Conservation (phyloP, 805 yeast species). For the Kodamaea nitidulidarum region DNA sequence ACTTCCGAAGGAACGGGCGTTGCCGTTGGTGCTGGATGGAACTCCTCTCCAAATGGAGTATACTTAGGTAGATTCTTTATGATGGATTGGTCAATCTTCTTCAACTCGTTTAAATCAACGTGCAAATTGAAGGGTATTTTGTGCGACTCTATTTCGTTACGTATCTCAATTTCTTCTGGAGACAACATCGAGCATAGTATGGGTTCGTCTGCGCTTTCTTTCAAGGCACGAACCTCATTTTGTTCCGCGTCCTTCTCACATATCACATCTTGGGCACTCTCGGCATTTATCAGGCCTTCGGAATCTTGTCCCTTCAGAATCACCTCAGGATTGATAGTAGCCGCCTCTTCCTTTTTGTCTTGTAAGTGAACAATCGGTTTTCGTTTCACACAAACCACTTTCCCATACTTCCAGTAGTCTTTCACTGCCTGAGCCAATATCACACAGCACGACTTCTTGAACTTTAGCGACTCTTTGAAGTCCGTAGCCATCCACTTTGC, state of each 20-base stretch:
- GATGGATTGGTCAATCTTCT: slow-evolving; percentile 45
- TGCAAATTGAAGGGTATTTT: slow-evolving; percentile 43
- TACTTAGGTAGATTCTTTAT: slow-evolving; percentile 46
- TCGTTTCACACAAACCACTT: slow-evolving; percentile 54
- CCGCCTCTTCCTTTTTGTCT: slow-evolving; percentile 6
- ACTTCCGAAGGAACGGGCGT: not conserved
- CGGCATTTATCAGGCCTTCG: not conserved
- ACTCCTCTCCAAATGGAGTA: slow-evolving; percentile 43
- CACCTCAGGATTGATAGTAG: slow-evolving; percentile 1
- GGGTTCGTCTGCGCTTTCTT: slow-evolving; percentile 1
- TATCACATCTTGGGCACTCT: not conserved
- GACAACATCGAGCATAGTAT: not conserved
- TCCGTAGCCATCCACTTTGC: slow-evolving; percentile 82
- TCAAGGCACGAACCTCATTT: not conserved
- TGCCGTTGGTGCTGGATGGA: not conserved
- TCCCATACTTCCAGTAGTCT: slow-evolving; percentile 79
- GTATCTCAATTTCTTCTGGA: slow-evolving; percentile 4
- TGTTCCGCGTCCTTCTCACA: not conserved
- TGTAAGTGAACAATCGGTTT: slow-evolving; percentile 36
- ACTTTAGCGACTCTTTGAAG: slow-evolving; percentile 64
- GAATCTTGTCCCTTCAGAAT: not conserved
- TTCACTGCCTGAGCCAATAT: slow-evolving; percentile 65
- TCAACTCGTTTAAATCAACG: slow-evolving; percentile 39
- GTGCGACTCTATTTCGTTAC: slow-evolving; percentile 6
- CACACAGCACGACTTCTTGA: slow-evolving; percentile 66